Evolutionary conservation across 2,329 filamentous ascomycete genomes (phyloP), one percentile per base, ranked within the genome.

Genomic region (Geosmithia morbida): DNA sequence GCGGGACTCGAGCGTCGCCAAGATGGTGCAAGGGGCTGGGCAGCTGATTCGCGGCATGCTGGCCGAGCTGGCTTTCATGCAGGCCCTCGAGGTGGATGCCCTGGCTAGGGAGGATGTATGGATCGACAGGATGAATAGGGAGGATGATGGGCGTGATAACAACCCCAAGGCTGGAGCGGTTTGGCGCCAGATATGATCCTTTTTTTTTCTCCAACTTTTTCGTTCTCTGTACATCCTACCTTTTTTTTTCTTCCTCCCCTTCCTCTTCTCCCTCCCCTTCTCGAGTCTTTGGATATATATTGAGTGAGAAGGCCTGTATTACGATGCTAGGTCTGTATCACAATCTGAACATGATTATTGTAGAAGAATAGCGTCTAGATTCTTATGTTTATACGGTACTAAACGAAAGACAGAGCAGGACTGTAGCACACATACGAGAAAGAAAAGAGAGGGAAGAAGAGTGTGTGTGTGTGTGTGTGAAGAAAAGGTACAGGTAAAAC

Each of bases 41-140:
- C 56, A 55, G 16, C 59, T 84, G 43, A 68, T 82, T 13, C 57
- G 64, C 44, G 75, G 71, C 37, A 83, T 83, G 79, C 59, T 80
- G 43, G 66, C 64, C n/a, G 81, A 84, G 64, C 62, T 85, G 51
- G 60, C 60, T n/a, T 50, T 72, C 50, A 84, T 85, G 80, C 69
- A 69, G 48, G 68, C 71, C 54, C 74, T 85, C 48, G 77, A 82
- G 61, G 64, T 62, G 44, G 76, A 78, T 53, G 72, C 76, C 4
- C 60, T 77, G 46, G 63, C 61, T 44, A 66, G 70, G 43, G 81
- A 85, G 60, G 68, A 69, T 48, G 66, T 65, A 41, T 83, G 80
- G 75, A 74, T 84, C 42, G 67, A 67, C 58, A 62, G 56, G 49
- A 71, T 75, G 64, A 78, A 73, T 54, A 57, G 66, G 44, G 63